These are phyloP conservation scores for Pseudopediastrum boryanum DNA, from an alignment of 139 green algal species.

Conservation along the genomic window DNA sequence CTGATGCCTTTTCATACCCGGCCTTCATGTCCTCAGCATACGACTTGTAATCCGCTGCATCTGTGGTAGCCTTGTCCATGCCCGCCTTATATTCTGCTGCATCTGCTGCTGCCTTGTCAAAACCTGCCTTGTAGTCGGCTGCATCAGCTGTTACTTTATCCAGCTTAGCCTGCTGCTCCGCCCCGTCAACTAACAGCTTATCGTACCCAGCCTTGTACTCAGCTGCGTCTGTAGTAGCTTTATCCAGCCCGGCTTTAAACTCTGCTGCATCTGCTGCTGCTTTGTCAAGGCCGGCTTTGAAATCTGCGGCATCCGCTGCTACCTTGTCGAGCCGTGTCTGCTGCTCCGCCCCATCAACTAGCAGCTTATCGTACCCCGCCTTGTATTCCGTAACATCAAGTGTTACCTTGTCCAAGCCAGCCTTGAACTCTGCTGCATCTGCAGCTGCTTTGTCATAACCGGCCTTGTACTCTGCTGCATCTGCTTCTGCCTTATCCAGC, in stretches of 20 bases:
- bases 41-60: conserved; percentile 35
- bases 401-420: conserved; percentile 21
- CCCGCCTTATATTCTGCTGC: neutral
- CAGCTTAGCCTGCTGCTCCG: neutral
- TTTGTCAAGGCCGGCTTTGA: conserved; percentile 25
- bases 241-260: conserved; percentile 21
- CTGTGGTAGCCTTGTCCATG: neutral
- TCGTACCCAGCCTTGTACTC: conserved; percentile 35
- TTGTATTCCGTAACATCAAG: conserved; percentile 20
- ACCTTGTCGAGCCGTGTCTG: neutral
- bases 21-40: conserved; percentile 34
- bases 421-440: conserved; percentile 22
- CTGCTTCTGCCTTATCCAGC: neutral
- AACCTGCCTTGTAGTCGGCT: conserved; percentile 27
- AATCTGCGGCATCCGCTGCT: neutral
- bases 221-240: conserved; percentile 18
- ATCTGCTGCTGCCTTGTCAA: conserved; percentile 20
- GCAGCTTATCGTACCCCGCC: conserved; percentile 5
- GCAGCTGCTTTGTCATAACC: conserved; percentile 11
- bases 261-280: neutral
- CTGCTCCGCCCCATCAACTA: neutral
- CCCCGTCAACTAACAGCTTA: conserved; percentile 25
- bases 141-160: conserved; percentile 17
- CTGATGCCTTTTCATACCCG: conserved; percentile 12
- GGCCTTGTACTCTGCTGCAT: conserved; percentile 14